Conservation (phyloP, 106 monocot genomes). For the Phalaenopsis aphrodite region DNA sequence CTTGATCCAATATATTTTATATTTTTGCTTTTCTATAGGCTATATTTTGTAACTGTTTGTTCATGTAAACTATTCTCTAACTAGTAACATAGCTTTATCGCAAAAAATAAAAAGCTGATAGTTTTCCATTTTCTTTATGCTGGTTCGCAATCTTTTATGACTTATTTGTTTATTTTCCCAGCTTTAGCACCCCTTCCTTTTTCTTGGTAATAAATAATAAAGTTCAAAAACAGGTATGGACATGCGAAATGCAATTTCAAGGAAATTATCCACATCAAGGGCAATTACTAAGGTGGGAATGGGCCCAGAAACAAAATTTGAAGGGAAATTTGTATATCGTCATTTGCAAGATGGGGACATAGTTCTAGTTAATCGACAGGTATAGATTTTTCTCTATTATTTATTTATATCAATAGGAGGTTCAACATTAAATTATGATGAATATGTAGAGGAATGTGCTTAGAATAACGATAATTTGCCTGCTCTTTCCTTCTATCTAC, state of each 20-base stretch:
- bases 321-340: constrained; percentile 76
- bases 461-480: background rate
- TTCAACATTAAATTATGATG: background rate
- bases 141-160: background rate
- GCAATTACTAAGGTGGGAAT: constrained; percentile 24
- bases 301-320: constrained; percentile 69
- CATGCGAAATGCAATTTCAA: constrained; percentile 47
- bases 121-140: background rate
- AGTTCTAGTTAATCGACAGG: constrained; percentile 93
- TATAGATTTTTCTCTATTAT: constrained; percentile 10
- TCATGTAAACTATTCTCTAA: no score
- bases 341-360: constrained; percentile 80
- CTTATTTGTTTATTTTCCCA: background rate
- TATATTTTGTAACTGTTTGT: no score
- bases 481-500: background rate
- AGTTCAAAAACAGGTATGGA: background rate
- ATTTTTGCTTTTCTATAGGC: no score
- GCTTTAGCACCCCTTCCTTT: background rate
- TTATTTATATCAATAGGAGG: background rate
- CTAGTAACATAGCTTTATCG: no score
- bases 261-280: constrained; percentile 65
- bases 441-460: background rate
- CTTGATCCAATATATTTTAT: no score
- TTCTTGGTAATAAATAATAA: background rate
- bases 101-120: background rate